Evolutionary conservation across 2,329 filamentous ascomycete genomes (phyloP).

Genomic region (Chalaropsis thielavioides): DNA sequence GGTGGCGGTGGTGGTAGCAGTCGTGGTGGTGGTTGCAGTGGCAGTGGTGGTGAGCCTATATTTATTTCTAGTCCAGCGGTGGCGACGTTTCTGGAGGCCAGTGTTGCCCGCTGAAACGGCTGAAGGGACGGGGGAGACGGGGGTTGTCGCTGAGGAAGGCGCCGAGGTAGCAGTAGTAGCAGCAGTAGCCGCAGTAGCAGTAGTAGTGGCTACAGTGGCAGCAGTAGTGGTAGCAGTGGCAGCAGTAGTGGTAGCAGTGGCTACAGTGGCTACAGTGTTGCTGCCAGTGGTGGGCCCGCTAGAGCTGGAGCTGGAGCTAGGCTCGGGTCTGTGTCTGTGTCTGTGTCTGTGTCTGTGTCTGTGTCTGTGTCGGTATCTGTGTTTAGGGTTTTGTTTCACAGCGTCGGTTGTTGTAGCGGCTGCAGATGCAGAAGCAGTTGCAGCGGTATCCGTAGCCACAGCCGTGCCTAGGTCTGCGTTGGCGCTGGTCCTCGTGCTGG

Average conservation of each 20-base stretch:
- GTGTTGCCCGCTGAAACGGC: too few relatives aligned
- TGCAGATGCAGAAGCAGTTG: neutral
- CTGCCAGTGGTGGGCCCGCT: neutral
- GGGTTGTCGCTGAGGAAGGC: neutral
- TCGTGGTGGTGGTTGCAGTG: neutral
- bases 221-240: neutral
- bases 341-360: neutral
- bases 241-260: neutral
- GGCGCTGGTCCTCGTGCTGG: neutral
- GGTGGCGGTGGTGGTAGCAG: constrained; percentile 3
- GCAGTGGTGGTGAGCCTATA: neutral
- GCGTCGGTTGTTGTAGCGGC: neutral
- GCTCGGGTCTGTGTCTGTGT: neutral
- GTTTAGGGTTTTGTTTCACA: constrained; percentile 6
- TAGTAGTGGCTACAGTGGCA: neutral
- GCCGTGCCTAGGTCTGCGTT: neutral
- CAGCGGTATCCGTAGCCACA: neutral
- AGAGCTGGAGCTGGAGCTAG: neutral
- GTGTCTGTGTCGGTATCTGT: constrained; percentile 1
- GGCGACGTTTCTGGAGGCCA: neutral
- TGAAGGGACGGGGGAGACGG: neutral
- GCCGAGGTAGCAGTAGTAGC: neutral
- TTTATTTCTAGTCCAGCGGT: neutral
- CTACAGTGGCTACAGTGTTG: neutral
- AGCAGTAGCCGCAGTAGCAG: neutral